Evolutionary conservation across 139 green algal species (phyloP), one percentile per base, ranked within the genome.

Genomic region (Coelastrella sp.): DNA sequence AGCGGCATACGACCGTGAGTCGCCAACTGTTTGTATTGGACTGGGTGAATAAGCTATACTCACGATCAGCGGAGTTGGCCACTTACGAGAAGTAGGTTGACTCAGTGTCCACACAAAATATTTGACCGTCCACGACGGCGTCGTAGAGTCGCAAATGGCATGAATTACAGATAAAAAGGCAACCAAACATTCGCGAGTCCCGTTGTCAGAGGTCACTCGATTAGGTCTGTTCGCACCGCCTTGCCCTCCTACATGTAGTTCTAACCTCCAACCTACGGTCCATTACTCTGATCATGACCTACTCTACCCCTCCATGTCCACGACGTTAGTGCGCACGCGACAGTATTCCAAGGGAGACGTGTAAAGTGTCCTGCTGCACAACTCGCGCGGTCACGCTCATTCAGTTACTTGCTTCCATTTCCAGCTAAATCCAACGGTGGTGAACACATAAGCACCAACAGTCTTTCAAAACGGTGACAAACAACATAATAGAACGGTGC

Each of bases 181-280:
- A 47, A 47, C 32, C 32, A 47, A 47, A 47, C 32, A 47, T 2
- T 47, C 32, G 32, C 32, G 32, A 47, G 32, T 47, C 32, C 32
- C 32, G 32, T 47, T 47, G 32, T 47, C 32, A 47, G 32, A 4
- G 64, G 64, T 71, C 4, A 14, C 64, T 71, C 61, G 7, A 76
- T 76, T 76, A 76, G 68, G 68, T 76, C 68, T 76, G n/a, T 17
- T 6, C 22, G 68, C 68, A 23, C 17, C 17, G 17, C 68, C 68
- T 76, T 22, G 14, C 17, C 68, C 68, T 76, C 68, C 68, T 76
- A 76, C 68, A 23, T 17, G 8, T 23, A 23, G 68, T 76, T 76
- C 61, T 76, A 76, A 76, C 68, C 68, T 76, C 68, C 68, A 76
- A 76, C 68, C 68, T 76, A 76, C 16, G n/a, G 68, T 76, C 8